Evolutionary conservation across 2,329 filamentous ascomycete species (phyloP).

Genomic region (Scedosporium aurantiacum): DNA sequence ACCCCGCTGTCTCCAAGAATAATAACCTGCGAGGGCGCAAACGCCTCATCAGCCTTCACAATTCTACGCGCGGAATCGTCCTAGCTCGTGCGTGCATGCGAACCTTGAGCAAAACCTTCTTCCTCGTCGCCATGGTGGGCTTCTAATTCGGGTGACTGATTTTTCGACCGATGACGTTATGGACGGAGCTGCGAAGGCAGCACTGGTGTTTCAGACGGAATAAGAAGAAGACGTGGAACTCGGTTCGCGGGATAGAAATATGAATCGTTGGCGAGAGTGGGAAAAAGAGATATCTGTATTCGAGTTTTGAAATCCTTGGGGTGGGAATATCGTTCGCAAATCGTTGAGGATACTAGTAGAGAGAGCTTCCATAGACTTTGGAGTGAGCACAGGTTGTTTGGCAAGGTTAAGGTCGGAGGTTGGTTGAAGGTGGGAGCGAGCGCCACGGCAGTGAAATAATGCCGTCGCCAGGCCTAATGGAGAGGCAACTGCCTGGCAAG

Average conservation of each 20-base stretch:
- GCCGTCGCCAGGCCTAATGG: not conserved
- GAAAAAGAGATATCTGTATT: not conserved
- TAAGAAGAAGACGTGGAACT: not conserved
- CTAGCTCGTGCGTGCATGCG: slow-evolving; percentile 9
- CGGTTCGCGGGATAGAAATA: not conserved
- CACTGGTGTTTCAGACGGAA: not conserved
- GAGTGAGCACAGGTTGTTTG: not conserved
- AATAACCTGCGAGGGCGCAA: slow-evolving; percentile 60
- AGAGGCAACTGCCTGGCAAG: too few relatives aligned
- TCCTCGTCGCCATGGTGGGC: slow-evolving; percentile 60
- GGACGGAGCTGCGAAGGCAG: not conserved
- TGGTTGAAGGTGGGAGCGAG: not conserved
- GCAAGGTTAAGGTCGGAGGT: not conserved
- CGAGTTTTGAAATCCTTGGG: not conserved
- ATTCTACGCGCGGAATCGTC: slow-evolving; percentile 6
- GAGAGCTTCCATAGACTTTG: not conserved
- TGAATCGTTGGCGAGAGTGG: not conserved
- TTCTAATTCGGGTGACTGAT: slow-evolving; percentile 7
- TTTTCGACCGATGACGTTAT: slow-evolving; percentile 2
- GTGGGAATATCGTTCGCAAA: not conserved
- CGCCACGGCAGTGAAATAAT: not conserved
- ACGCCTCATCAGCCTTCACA: slow-evolving; percentile 1
- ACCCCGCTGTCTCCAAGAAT: slow-evolving; percentile 98
- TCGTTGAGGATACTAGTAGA: not conserved
- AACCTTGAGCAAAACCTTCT: slow-evolving; percentile 89